Evolutionary conservation across 2,329 filamentous ascomycete species (phyloP), one percentile per base, ranked within the genome.

Genomic region (Cryphonectria nitschkei): DNA sequence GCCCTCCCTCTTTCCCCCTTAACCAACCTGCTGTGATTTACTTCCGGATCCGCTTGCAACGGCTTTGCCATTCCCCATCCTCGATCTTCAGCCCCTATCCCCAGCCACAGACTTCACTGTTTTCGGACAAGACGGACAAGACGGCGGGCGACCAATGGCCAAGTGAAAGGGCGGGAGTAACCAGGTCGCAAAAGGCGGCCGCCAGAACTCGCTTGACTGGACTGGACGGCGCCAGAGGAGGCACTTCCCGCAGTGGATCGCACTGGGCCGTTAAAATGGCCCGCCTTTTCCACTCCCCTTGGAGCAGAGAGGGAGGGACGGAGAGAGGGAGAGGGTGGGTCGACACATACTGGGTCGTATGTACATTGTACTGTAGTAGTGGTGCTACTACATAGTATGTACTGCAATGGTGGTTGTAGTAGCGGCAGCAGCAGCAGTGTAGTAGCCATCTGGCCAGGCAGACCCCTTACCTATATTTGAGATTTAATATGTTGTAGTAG

Each of bases 141-240:
- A 63, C 63, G 67, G 63, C 56, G 67, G 67, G 63, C 63, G 67
- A 50, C 66, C 61, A 34, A 65, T 60, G 16, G 65, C 37, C 41
- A 29, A 66, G 61, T 7, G 22, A 19, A n/a, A 50, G n/a, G n/a
- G 65, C 22, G 65, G 54, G 34, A 46, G 26, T 26, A 26, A 61
- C 65, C 14, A 29, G 65, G 58, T 39, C 60, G 46, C 67, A 29
- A 63, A 63, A 50, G 46, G 60, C 34, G 66, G 58, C 56, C 66
- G 65, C 32, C 62, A 26, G 26, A n/a, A 32, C 16, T 8, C 26
- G 29, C 54, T 32, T 58, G 54, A 61, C 29, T 61, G 32, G 56
- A 32, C n/a, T 26, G 54, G 32, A 34, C 32, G 29, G 34, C 58
- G 58, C 58, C 58, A 61, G 46, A 50, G 43, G 43, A 46, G 58